phyloP scores from a whole-genome alignment of 441 rosid species.

The Bruguiera hainesii region DNA sequence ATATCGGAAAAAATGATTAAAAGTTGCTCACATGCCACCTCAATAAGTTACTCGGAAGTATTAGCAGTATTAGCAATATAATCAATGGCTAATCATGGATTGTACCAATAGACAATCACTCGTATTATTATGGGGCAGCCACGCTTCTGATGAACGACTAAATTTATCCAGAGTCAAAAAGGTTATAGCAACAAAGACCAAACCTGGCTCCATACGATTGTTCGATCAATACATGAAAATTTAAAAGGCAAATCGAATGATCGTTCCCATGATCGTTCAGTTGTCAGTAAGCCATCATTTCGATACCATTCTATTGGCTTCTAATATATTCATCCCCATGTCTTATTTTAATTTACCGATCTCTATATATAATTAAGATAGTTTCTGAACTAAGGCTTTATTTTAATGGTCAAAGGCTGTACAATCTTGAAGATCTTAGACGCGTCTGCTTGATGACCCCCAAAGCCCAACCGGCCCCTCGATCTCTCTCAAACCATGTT shows the following conservation, averaged over 20 bases:
- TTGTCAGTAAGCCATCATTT: conserved; percentile 35
- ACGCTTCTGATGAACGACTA: conserved; percentile 8
- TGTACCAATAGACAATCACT: conserved; percentile 13
- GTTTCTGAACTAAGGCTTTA: too few species aligned
- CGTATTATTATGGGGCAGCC: conserved; percentile 22
- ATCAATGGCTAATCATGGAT: conserved; percentile 11
- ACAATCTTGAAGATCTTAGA: too few species aligned
- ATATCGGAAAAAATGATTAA: conserved; percentile 3
- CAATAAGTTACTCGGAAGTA: background rate
- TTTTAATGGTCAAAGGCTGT: too few species aligned
- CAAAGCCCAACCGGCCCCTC: too few species aligned
- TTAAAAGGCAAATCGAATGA: conserved; percentile 20
- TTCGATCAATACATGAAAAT: conserved; percentile 21
- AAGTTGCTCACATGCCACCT: conserved; percentile 24
- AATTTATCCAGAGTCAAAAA: conserved; percentile 25
- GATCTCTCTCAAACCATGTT: too few species aligned
- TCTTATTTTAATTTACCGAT: conserved; percentile 1
- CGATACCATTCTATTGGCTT: conserved; percentile 1
- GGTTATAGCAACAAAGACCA: conserved; percentile 13
- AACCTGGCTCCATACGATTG: conserved; percentile 30
- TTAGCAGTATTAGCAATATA: background rate
- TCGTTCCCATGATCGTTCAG: conserved; percentile 34
- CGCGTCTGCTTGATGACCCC: too few species aligned
- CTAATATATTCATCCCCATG: background rate
- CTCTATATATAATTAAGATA: too few species aligned